Evolutionary conservation across 495 filamentous ascomycete genomes (phyloP), one percentile per base, ranked within the genome.

Genomic region (Pseudevernia furfuracea): DNA sequence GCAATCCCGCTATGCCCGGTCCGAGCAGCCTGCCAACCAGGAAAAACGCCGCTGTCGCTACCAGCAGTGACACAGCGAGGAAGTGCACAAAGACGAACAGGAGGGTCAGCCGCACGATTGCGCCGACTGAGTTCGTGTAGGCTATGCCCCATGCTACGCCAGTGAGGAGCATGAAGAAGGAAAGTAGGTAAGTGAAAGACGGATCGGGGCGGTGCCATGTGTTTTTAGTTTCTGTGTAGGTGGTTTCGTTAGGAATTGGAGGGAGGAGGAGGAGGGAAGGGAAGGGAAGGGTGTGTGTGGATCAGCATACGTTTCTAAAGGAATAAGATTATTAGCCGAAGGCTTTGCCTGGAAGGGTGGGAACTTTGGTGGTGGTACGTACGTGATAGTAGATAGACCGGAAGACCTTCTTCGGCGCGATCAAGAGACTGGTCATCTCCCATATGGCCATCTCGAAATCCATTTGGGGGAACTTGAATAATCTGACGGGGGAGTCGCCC

Each of bases 351-450:
- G n/a, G 56, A 23, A 52, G 14, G 23, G 10, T 17, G 12, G 25
- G 55, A 36, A 12, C 48, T 65, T 57, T n/a, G 59, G 52, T n/a
- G 53, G 32, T 62, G 28, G 11, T 21, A 71, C 79, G 66, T 79
- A 88, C 87, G 76, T 89, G 87, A 70, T 90, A 88, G 71, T 89
- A 89, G 70, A 90, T 88, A 36, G 85, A 86, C 66, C 87, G 76
- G 72, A 90, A 90, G 61, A 90, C 87, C 70, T 88, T 89, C 77
- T 89, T 90, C 0, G 87, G 87, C 44, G 87, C 85, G 67, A 89
- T 85, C 67, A 90, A 78, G 59, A 90, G 77, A 63, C 79, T 82
- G 61, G 84, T 87, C 87, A 90, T 90, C 74, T 90, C 87, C 87
- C 87, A 90, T 67, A 88, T 84, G 14, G 87, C 88, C 84, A 89